These are phyloP conservation scores for Akebia trifoliata DNA, from an alignment of 164 flowering plant genomes.

Conservation along the genomic window DNA sequence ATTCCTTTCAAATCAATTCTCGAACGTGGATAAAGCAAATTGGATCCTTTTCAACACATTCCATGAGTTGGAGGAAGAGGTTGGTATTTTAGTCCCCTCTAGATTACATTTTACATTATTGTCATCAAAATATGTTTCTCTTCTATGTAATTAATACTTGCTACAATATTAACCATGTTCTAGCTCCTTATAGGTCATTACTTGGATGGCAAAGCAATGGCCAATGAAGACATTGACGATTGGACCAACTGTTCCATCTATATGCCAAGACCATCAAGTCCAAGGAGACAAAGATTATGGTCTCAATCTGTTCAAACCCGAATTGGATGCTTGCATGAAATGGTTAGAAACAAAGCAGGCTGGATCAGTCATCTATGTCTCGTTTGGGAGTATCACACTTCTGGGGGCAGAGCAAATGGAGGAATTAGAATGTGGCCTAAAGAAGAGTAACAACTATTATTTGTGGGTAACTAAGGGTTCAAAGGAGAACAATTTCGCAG, in stretches of 20 bases:
- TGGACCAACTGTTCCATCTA: conserved; percentile 35
- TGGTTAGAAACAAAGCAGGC: conserved; percentile 23
- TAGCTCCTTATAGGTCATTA: conserved; percentile 21
- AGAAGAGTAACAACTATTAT: conserved; percentile 9
- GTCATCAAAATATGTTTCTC: no score
- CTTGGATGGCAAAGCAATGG: conserved; percentile 13
- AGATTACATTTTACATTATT: no score
- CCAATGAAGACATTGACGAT: conserved; percentile 16
- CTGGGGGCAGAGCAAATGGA: conserved; percentile 15
- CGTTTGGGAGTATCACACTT: conserved; percentile 22
- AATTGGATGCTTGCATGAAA: conserved; percentile 3
- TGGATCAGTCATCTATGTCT: conserved; percentile 23
- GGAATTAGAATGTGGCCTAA: conserved; percentile 18
- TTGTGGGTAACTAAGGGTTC: conserved; percentile 24
- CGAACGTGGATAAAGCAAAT: conserved; percentile 21
- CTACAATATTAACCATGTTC: no score
- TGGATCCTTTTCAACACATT: conserved; percentile 32
- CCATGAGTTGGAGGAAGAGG: conserved; percentile 33
- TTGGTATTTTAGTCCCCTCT: conserved; percentile 2
- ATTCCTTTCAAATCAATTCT: conserved; percentile 16
- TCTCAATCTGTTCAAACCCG: conserved; percentile 12
- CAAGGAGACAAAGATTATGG: conserved; percentile 22
- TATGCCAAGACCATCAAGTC: conserved; percentile 23
- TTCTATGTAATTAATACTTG: no score
- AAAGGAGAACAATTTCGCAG: conserved; percentile 10